phyloP scores from a whole-genome alignment of 2,329 filamentous ascomycete species.

The Ambrosiella cleistominuta region DNA sequence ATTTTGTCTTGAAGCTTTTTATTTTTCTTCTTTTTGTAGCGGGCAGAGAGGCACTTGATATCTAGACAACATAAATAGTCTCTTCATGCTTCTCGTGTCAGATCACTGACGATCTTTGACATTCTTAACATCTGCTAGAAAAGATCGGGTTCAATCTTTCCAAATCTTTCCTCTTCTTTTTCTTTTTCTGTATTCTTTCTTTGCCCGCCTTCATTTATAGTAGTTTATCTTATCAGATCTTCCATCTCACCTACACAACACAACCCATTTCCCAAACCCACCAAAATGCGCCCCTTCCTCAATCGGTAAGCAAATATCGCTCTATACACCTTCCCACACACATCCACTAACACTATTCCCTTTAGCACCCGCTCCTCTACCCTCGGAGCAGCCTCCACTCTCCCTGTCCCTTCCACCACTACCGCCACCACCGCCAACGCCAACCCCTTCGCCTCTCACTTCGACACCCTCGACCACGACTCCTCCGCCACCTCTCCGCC shows the following conservation, averaged over 20 bases:
- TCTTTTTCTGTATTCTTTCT: background rate
- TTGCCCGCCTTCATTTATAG: background rate
- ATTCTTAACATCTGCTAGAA: too few relatives aligned
- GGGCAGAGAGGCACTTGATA: background rate
- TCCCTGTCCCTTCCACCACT: background rate
- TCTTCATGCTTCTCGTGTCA: background rate
- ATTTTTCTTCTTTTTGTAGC: background rate
- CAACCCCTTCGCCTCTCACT: conserved; percentile 4
- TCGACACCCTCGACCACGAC: conserved; percentile 19
- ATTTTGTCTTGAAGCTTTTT: background rate
- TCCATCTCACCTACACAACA: background rate
- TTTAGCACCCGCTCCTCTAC: background rate
- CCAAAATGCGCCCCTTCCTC: background rate
- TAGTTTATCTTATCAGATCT: background rate
- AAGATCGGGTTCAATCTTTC: too few relatives aligned
- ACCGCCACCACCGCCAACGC: background rate
- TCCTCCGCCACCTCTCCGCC: conserved; percentile 34
- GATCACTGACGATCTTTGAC: background rate
- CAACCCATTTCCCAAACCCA: background rate
- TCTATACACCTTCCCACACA: background rate
- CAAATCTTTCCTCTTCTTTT: background rate
- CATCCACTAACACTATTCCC: background rate
- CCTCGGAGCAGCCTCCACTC: background rate
- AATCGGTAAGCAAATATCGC: background rate
- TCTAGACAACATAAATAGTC: background rate